Evolutionary conservation across 257 asterid genomes (phyloP), one percentile per base, ranked within the genome.

Genomic region (Nicotiana noctiflora): DNA sequence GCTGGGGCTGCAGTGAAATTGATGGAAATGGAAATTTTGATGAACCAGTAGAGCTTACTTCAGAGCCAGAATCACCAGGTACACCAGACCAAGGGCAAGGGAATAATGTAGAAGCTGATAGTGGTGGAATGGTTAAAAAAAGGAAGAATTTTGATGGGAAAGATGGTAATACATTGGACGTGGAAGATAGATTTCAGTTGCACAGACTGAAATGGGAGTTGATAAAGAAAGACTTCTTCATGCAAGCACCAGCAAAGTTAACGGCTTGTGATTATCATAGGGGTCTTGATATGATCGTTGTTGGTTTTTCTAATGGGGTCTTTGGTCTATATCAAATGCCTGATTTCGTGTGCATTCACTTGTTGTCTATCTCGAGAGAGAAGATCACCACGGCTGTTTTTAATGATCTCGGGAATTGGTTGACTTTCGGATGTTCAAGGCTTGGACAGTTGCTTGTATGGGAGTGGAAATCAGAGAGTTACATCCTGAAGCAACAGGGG

Each of bases 401-500:
- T 84, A 96, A 94, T 89, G 98, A 82, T 84, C 87, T 88, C 18
- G 99, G 99, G 62, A 94, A 96, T 81, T 96, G 99, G 99, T 86
- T 96, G 79, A 91, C 95, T 0, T 92, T 96, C 62, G 99, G 99
- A 66, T 93, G 98, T 82, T 98, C 98, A 7, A 91, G 87, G 93
- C 96, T 96, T 76, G 98, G 99, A 82, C 99, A 96, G 91, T 86
- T 96, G 91, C 97, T 94, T 62, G 99, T 96, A 67, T 94, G 99
- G 99, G 99, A 93, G 90, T 96, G 98, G 98, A 94, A 96, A 84
- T 93, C 98, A 3, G 99, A 96, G 90, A 96, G 92, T 86, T 91
- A 94, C 86, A 90, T 93, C 87, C 79, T 96, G 83, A 96, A 94
- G 92, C 99, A 96, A 83, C 99, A 96, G 86, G 99, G 99, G n/a